Evolutionary conservation across 2,329 filamentous ascomycete genomes (phyloP), one percentile per base, ranked within the genome.

Genomic region (Leptographium lundbergii): DNA sequence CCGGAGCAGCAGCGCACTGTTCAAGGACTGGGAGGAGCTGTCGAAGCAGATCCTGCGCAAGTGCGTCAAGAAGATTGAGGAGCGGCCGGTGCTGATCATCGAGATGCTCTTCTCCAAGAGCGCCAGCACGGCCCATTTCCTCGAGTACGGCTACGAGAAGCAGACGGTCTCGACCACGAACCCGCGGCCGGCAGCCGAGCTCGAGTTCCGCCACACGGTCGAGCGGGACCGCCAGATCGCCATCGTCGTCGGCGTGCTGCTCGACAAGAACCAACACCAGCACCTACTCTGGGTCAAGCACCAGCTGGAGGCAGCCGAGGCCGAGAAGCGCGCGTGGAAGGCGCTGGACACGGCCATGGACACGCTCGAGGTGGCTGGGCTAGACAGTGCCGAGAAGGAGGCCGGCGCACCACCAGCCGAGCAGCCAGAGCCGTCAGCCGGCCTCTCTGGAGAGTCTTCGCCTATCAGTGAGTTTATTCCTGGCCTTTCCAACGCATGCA

Each of bases 31-130:
- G 90, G 87, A 95, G 67, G 89, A 95, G 66, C 78, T 99, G 42
- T 81, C 89, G 5, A 87, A 86, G 69, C 91, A 96, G 66, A 80
- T 97, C 47, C 81, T 96, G 63, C 85, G 86, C 65, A 87, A 86
- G 67, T 87, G 92, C 63, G 80, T 89, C 58, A 91, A 88, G 67
- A 95, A 94, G 72, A 79, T 97, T 1, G 82, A 94, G 62, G 85
- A 96, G 65, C 82, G 91, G 51, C 91, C 91, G 0, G 89, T 92
- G 62, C 76, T 96, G 48, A 80, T 95, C 56, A 86, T 95, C 0
- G 94, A 99, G 72, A 83, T 99, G 79, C 77, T 99, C 17, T 99
- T 99, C 72, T 95, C 89, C 70, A 99, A 99, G 71, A 87, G 91
- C 60, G 86, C 85, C 57, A 81, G 82, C 53, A 96, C 89, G 0